A percentile compares a stretch with the other conserved stretches of the same genome.
These are phyloP conservation scores for Mortierella hygrophila DNA, from an alignment of 192 early-diverging fungal genomes.

Conservation along the genomic window DNA sequence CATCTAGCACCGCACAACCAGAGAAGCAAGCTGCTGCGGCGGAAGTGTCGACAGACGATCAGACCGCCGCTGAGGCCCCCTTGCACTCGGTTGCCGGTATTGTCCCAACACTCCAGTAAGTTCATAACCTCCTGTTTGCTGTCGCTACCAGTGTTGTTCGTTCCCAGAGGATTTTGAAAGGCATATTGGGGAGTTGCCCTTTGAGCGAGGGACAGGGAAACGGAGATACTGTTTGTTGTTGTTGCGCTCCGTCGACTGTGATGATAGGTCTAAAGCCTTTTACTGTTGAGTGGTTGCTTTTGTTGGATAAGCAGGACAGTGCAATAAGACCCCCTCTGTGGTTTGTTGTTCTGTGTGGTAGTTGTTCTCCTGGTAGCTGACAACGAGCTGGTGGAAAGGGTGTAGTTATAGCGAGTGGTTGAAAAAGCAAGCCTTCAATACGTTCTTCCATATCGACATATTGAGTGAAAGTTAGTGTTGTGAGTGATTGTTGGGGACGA, in stretches of 20 bases:
- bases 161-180: neutral
- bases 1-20: slow-evolving; percentile 26
- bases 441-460: neutral
- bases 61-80: slow-evolving; percentile 43
- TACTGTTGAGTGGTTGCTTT: too few relatives aligned
- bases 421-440: neutral
- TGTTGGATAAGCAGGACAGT: neutral
- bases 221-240: too few relatives aligned
- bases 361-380: neutral
- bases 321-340: neutral
- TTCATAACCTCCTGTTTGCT: slow-evolving; percentile 18
- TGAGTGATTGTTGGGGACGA: neutral
- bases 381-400: neutral
- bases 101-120: slow-evolving; percentile 75
- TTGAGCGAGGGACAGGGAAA: neutral
- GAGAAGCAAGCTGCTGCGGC: slow-evolving; percentile 33
- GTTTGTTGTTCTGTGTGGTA: neutral
- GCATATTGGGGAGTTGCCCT: too few relatives aligned
- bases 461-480: neutral
- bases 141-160: neutral
- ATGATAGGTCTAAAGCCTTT: too few relatives aligned
- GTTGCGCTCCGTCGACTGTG: too few relatives aligned
- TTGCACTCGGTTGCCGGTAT: slow-evolving; percentile 66
- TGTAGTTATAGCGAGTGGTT: neutral
- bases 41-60: slow-evolving; percentile 45